Evolutionary conservation across 306 rosid species (phyloP), one percentile per base, ranked within the genome.

Genomic region (Ammopiptanthus mongolicus): DNA sequence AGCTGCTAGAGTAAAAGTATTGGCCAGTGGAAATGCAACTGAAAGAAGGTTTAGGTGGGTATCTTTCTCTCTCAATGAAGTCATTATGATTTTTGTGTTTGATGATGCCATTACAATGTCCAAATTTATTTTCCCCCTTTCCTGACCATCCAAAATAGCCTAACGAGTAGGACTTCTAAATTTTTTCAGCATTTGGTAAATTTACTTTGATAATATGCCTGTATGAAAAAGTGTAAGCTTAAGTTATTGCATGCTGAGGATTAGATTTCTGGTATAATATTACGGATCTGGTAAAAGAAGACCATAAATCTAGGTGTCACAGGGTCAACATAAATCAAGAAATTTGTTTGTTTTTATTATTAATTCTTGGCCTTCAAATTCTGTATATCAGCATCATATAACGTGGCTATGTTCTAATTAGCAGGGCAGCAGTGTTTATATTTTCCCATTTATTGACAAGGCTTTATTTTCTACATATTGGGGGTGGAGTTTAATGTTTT

Each of bases 1-100:
- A 83, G 92, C 97, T 78, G 99, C 99, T 72, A 86, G 99, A 81
- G 99, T 95, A 25, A 95, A 95, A 83, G 99, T 95, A 53, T 85
- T 95, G 89, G 99, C 97, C 52, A 90, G 96, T 74, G 99, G 99
- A 59, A 95, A 92, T 84, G 95, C 99, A 57, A 90, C 97, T 25
- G 99, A 95, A 89, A 85, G 99, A 85, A 87, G 99, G 84, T 95
- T 92, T 87, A 95, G 99, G 99, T 89, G 83, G 11, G 82, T 31
- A 56, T 62, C 65, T 29, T 55, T 52, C 55, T 66, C 29, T 63
- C 14, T 44, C 13, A 31, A 13, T 61, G 62, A 34, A 47, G 29
- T 74, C 72, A 51, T 36, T 42, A 58, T 64, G 71, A 36, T 81
- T 46, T 69, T 21, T 37, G 48, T 70, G 62, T 25, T 76, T 71